phyloP scores from a whole-genome alignment of 352 stramenopile species.

The Phytophthora pini region DNA sequence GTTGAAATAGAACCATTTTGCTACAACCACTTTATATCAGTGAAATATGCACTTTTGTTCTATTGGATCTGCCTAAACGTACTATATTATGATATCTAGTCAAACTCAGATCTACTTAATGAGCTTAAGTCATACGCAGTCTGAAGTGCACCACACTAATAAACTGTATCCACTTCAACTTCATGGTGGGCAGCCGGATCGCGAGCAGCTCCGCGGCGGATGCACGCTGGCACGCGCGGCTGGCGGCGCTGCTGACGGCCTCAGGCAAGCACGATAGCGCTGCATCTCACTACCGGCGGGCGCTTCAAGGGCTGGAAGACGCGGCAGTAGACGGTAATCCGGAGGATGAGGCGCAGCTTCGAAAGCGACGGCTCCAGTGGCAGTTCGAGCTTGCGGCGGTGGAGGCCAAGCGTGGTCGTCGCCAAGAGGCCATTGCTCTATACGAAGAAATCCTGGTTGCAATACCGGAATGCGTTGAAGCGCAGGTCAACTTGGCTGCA shows the following conservation, averaged over 20 bases:
- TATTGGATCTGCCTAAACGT: neutral
- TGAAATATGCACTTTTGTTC: no score
- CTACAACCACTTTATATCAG: no score
- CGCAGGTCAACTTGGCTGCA: conserved; percentile 63
- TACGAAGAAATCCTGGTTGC: conserved; percentile 42
- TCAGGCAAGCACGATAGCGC: conserved; percentile 30
- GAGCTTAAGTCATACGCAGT: neutral
- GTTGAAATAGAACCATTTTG: neutral
- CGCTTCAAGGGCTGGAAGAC: conserved; percentile 28
- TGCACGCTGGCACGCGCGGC: conserved; percentile 36
- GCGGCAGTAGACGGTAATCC: neutral
- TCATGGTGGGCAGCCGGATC: conserved; percentile 25
- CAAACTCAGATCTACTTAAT: conserved; percentile 17
- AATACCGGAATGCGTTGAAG: conserved; percentile 39
- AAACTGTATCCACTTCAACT: conserved; percentile 14
- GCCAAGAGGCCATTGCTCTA: conserved; percentile 35
- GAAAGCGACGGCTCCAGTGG: conserved; percentile 23
- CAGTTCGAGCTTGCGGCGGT: conserved; percentile 31
- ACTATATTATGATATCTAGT: neutral
- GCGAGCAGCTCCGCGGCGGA: conserved; percentile 3
- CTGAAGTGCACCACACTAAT: neutral
- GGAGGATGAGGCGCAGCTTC: conserved; percentile 9
- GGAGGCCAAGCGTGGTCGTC: conserved; percentile 19
- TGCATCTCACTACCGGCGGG: conserved; percentile 37
- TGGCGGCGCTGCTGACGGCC: conserved; percentile 40